Evolutionary conservation across 2,329 filamentous ascomycete genomes (phyloP).

Genomic region (Corinectria fuckeliana): DNA sequence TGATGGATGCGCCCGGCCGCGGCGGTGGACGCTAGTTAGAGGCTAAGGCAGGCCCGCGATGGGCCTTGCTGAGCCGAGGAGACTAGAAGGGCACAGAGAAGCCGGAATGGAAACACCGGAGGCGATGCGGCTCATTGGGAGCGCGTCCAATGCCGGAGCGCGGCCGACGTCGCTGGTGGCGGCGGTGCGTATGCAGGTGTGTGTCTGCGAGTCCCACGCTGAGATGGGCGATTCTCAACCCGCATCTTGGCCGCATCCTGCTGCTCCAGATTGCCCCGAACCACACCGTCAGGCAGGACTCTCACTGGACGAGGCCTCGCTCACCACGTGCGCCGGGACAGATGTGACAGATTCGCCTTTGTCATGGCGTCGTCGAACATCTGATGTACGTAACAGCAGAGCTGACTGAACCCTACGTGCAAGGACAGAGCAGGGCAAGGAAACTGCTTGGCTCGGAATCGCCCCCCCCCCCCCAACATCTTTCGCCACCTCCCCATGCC

Average conservation of each 20-base stretch:
- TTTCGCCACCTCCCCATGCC: not conserved
- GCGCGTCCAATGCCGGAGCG: constrained; percentile 5
- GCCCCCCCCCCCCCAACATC: not conserved
- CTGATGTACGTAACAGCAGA: not conserved
- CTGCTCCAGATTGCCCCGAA: no score
- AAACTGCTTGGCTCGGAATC: not conserved
- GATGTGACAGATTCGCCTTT: constrained; percentile 15
- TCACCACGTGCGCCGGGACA: constrained; percentile 7
- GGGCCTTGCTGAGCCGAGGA: constrained; percentile 23
- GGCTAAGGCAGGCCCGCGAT: constrained; percentile 19
- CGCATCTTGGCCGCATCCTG: no score
- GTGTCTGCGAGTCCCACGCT: no score
- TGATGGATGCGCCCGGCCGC: no score
- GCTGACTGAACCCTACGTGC: no score
- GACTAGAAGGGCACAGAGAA: constrained; percentile 22
- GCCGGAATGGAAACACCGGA: constrained; percentile 21
- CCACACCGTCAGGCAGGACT: no score
- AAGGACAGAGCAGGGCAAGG: not conserved
- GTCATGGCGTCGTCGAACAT: constrained; percentile 7
- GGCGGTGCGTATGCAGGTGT: no score
- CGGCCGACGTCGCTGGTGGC: constrained; percentile 1
- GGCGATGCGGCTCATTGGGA: constrained; percentile 14
- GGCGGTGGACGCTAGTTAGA: constrained; percentile 9
- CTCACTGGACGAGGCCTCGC: not conserved
- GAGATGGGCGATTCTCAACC: no score